Percentiles rank a stretch among this genome's conserved stretches.
Evolutionary conservation across 768 basidiomycete genomes (phyloP).

Genomic region (Suillus variegatus): DNA sequence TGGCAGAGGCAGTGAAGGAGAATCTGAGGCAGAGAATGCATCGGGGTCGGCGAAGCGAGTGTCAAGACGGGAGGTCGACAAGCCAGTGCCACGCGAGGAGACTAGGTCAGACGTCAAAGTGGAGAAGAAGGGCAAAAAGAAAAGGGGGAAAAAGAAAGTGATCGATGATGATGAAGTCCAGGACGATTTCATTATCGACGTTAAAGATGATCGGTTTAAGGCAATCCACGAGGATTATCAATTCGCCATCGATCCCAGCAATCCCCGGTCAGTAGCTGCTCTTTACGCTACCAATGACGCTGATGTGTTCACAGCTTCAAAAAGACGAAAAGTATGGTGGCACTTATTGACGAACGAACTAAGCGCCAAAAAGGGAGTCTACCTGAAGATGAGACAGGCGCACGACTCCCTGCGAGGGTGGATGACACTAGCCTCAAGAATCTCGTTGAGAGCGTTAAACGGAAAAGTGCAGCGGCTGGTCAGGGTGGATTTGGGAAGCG

Average conservation of each 20-base stretch:
- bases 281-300: not conserved
- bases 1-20: constrained; percentile 36
- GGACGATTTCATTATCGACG: constrained; percentile 80
- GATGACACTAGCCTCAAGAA: constrained; percentile 50
- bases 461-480: constrained; percentile 54
- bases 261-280: constrained; percentile 78
- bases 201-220: constrained; percentile 86
- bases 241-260: constrained; percentile 94
- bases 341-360: constrained; percentile 82
- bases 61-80: constrained; percentile 21
- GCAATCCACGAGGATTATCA: constrained; percentile 85
- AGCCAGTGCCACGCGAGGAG: constrained; percentile 43
- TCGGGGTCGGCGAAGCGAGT: constrained; percentile 25
- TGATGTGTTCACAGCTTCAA: constrained; percentile 62
- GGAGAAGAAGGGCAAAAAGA: constrained; percentile 62
- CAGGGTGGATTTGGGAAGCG: constrained; percentile 39
- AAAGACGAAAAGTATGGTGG: constrained; percentile 89
- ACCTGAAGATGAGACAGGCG: not conserved
- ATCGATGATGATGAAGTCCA: constrained; percentile 66
- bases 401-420: constrained; percentile 7
- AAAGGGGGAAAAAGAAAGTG: constrained; percentile 40
- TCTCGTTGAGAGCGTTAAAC: constrained; percentile 86
- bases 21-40: constrained; percentile 21
- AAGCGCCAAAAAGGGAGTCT: constrained; percentile 51
- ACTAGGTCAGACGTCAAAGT: constrained; percentile 87